Evolutionary conservation across 352 stramenopile species (phyloP).

Genomic region (Globisporangium acanthophoron): DNA sequence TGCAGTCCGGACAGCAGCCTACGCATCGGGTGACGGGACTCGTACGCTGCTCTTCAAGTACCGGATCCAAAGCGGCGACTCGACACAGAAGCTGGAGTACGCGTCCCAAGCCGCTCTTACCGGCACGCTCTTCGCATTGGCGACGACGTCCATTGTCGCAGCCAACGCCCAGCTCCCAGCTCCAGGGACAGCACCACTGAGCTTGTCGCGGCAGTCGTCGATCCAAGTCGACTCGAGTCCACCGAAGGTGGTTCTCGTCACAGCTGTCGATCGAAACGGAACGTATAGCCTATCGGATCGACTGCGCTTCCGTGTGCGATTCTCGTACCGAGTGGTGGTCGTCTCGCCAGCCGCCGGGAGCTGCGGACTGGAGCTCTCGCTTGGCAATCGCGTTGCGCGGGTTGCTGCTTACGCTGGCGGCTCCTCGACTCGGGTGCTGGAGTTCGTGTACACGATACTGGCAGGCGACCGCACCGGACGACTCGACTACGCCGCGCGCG

Average conservation of each 20-base stretch:
- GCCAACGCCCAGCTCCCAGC: conserved; percentile 31
- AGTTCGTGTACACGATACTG: conserved; percentile 54
- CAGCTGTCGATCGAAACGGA: conserved; percentile 24
- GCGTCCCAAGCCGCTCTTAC: conserved; percentile 24
- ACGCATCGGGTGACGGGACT: conserved; percentile 36
- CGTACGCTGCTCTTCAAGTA: conserved; percentile 47
- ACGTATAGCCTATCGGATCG: conserved; percentile 39
- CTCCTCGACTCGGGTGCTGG: conserved; percentile 31
- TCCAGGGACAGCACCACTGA: conserved; percentile 17
- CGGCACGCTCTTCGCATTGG: conserved; percentile 33
- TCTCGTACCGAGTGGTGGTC: conserved; percentile 48
- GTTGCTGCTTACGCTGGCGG: conserved; percentile 44
- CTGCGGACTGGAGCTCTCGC: conserved; percentile 37
- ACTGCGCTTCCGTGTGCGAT: conserved; percentile 35
- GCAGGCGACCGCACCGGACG: conserved; percentile 33
- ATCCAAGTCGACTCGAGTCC: conserved; percentile 34
- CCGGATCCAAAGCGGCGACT: conserved; percentile 29
- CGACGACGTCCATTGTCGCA: conserved; percentile 31
- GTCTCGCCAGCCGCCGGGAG: conserved; percentile 4
- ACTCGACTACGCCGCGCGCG: conserved; percentile 43
- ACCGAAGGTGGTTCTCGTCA: conserved; percentile 31
- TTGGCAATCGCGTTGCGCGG: conserved; percentile 27
- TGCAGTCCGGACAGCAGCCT: conserved; percentile 20
- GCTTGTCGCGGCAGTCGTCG: conserved; percentile 30
- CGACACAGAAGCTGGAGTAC: conserved; percentile 30